Percentiles rank a stretch among this genome's conserved stretches.
Conservation (phyloP, 495 filamentous ascomycete species). For the Pseudotulostoma volvatum region DNA sequence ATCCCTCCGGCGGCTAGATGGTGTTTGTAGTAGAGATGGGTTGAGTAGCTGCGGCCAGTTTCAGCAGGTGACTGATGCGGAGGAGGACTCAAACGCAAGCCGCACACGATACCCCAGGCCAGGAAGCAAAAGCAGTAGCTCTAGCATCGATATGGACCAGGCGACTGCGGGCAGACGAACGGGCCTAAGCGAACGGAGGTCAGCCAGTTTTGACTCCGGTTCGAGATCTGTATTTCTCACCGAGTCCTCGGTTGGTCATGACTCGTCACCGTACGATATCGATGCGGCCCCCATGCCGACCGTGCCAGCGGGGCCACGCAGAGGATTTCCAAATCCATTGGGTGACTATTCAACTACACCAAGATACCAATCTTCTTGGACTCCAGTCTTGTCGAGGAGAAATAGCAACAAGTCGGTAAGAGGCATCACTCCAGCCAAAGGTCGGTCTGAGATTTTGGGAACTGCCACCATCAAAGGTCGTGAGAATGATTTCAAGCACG, state of each 20-base stretch:
- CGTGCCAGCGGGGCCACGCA: constrained; percentile 63
- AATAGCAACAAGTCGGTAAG: constrained; percentile 49
- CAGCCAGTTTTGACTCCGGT: constrained; percentile 64
- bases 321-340: constrained; percentile 25
- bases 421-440: constrained; percentile 21
- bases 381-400: constrained; percentile 31
- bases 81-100: constrained; percentile 4
- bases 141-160: constrained; percentile 47
- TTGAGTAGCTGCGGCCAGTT: constrained; percentile 6
- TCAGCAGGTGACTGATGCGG: not conserved
- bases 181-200: constrained; percentile 44
- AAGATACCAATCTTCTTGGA: constrained; percentile 21
- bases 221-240: constrained; percentile 19
- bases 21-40: constrained; percentile 33
- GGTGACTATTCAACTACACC: constrained; percentile 26
- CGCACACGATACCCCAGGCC: constrained; percentile 24
- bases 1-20: constrained; percentile 46
- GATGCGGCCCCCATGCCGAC: constrained; percentile 85
- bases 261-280: constrained; percentile 32
- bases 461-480: constrained; percentile 18
- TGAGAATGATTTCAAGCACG: constrained; percentile 14
- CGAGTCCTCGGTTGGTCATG: constrained; percentile 11
- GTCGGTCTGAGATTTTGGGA: constrained; percentile 24
- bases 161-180: constrained; percentile 32
- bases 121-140: constrained; percentile 59